Conservation (phyloP, 225 moss, liverwort and hornwort genomes). For the Straminergon stramineum region DNA sequence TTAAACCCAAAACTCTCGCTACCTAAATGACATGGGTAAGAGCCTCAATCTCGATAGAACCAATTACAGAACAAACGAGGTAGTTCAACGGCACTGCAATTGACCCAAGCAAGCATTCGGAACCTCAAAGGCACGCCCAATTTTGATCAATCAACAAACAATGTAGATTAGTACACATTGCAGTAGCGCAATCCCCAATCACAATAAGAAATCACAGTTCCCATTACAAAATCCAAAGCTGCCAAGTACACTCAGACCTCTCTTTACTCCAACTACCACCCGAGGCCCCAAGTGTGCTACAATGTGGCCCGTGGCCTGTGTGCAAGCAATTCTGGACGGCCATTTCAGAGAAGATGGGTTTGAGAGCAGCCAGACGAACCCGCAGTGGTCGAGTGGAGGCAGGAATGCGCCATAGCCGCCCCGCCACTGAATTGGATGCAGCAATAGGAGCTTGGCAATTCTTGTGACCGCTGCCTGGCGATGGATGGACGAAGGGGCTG, state of each 20-base stretch:
- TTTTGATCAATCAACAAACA: background rate
- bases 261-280: background rate
- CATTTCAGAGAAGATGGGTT: background rate
- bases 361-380: background rate
- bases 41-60: background rate
- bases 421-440: background rate
- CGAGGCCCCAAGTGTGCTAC: background rate
- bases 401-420: slow-evolving; percentile 35
- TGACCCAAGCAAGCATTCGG: background rate
- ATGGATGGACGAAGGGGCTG: background rate
- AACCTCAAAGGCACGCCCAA: background rate
- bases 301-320: background rate
- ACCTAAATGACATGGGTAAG: background rate
- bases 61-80: background rate
- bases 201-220: background rate
- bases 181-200: background rate
- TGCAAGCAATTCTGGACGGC: background rate
- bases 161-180: background rate
- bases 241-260: background rate
- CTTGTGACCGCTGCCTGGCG: background rate
- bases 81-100: background rate
- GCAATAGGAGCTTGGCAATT: background rate
- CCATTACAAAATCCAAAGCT: background rate
- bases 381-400: slow-evolving; percentile 24
- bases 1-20: background rate